These are phyloP conservation scores for Pelargonium cotyledonis DNA, from an alignment of 441 rosid genomes.

Conservation along the genomic window DNA sequence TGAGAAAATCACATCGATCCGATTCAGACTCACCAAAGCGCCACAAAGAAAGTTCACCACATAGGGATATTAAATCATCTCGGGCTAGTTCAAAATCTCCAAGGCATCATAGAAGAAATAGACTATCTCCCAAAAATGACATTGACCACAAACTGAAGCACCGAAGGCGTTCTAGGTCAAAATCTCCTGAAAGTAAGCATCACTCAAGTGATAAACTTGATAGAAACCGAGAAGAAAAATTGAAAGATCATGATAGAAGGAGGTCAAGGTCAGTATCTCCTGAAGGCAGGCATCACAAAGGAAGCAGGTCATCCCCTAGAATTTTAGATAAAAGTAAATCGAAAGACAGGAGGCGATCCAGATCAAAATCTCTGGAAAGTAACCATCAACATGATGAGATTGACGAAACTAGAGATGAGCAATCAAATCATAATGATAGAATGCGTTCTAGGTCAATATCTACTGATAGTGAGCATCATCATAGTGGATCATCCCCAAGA, in stretches of 20 bases:
- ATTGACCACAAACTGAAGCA: conserved; percentile 37
- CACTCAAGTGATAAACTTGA: conserved; percentile 35
- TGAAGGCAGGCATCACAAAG: conserved; percentile 35
- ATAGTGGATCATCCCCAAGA: conserved; percentile 40
- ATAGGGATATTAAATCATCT: conserved; percentile 42
- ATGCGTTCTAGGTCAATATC: conserved; percentile 37
- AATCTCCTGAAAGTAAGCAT: conserved; percentile 38
- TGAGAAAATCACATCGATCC: conserved; percentile 43
- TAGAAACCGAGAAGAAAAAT: conserved; percentile 36
- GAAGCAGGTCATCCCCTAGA: conserved; percentile 46
- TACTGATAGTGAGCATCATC: conserved; percentile 35
- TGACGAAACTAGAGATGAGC: conserved; percentile 44
- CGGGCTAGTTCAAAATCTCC: conserved; percentile 63
- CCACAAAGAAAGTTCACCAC: conserved; percentile 46
- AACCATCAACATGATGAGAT: conserved; percentile 30
- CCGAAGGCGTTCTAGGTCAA: conserved; percentile 56
- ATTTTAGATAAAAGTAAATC: conserved; percentile 40
- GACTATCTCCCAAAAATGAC: conserved; percentile 49
- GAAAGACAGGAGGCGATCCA: conserved; percentile 43
- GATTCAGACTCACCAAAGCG: conserved; percentile 57
- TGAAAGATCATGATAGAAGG: conserved; percentile 41
- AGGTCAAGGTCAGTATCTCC: conserved; percentile 52
- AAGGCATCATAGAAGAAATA: conserved; percentile 40
- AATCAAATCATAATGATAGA: conserved; percentile 41
- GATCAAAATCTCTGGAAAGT: conserved; percentile 52